A percentile compares a stretch with the other conserved stretches of the same genome.
phyloP scores from a whole-genome alignment of 805 yeast genomes.

The Clavispora vitiphila region DNA sequence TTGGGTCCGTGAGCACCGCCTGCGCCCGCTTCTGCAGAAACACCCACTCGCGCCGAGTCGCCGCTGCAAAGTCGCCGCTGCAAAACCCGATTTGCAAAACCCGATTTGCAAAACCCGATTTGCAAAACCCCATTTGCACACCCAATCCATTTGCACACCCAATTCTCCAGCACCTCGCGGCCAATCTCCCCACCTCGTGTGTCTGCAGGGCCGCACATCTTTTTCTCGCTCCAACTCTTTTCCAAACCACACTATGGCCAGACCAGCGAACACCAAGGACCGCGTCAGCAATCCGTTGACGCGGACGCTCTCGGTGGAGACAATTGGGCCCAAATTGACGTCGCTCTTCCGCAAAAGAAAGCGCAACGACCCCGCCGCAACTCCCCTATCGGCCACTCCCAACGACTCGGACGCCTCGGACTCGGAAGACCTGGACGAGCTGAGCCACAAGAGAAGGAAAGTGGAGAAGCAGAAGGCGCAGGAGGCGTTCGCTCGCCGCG shows the following conservation, averaged over 20 bases:
- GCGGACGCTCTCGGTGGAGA: slow-evolving; percentile 37
- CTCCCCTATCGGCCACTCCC: slow-evolving; percentile 7
- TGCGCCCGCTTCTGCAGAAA: no score
- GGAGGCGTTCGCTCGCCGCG: slow-evolving; percentile 40
- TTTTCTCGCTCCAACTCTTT: background rate
- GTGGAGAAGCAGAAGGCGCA: slow-evolving; percentile 20
- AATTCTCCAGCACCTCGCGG: no score
- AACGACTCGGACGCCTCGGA: slow-evolving; percentile 6
- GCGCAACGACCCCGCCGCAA: slow-evolving; percentile 8
- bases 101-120: no score
- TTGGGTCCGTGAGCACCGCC: no score
- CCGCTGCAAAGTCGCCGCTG: no score
- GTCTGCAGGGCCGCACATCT: background rate
- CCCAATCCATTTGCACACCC: no score
- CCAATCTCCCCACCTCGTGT: no score
- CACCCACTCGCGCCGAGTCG: no score
- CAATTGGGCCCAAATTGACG: slow-evolving; percentile 33
- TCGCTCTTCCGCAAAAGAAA: slow-evolving; percentile 21
- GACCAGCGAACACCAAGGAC: slow-evolving; percentile 3
- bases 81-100: no score
- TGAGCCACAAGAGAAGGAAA: slow-evolving; percentile 16
- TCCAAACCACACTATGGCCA: slow-evolving; percentile 1
- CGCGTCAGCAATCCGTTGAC: slow-evolving; percentile 16
- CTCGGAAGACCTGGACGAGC: slow-evolving; percentile 4
- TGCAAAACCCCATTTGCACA: no score